Conservation (phyloP, 2,329 filamentous ascomycete genomes). For the Phialemoniopsis sp. region DNA sequence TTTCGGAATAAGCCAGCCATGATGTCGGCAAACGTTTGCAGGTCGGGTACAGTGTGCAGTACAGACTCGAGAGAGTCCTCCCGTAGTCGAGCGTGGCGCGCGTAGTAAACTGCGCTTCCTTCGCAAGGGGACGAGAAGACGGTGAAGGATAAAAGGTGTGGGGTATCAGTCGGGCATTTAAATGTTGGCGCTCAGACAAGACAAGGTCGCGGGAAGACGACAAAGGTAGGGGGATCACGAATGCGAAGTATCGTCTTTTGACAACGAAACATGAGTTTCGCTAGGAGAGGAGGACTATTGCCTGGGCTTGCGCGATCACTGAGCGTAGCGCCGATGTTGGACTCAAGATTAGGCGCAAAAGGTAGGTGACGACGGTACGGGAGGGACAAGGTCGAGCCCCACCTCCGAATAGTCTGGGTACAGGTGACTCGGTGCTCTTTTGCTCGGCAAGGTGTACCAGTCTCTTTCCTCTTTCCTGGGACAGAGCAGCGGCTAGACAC, state of each 20-base stretch:
- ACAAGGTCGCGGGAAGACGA: constrained; percentile 12
- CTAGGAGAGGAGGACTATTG: constrained; percentile 7
- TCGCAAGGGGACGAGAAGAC: constrained; percentile 9
- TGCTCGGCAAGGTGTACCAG: too few species aligned
- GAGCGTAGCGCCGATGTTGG: too few species aligned
- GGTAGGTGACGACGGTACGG: constrained; percentile 6
- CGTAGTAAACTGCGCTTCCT: too few species aligned
- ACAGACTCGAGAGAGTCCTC: constrained; percentile 4
- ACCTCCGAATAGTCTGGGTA: too few species aligned
- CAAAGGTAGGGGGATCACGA: constrained; percentile 21
- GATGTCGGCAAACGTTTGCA: constrained; percentile 21
- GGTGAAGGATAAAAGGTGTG: constrained; percentile 18
- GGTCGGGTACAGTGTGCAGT: neutral
- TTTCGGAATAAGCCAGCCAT: constrained; percentile 92
- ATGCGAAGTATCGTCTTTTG: constrained; percentile 37
- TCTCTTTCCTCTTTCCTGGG: too few species aligned
- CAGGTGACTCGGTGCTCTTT: too few species aligned
- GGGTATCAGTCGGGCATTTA: constrained; percentile 29
- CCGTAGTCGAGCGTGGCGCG: too few species aligned
- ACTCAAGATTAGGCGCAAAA: neutral
- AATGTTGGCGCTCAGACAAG: constrained; percentile 29
- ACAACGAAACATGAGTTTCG: constrained; percentile 10
- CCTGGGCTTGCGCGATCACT: neutral
- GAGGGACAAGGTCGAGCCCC: constrained; percentile 12
- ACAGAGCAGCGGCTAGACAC: too few species aligned